These are phyloP conservation scores for Astragalus membranaceus DNA, from an alignment of 306 rosid genomes.

Conservation along the genomic window DNA sequence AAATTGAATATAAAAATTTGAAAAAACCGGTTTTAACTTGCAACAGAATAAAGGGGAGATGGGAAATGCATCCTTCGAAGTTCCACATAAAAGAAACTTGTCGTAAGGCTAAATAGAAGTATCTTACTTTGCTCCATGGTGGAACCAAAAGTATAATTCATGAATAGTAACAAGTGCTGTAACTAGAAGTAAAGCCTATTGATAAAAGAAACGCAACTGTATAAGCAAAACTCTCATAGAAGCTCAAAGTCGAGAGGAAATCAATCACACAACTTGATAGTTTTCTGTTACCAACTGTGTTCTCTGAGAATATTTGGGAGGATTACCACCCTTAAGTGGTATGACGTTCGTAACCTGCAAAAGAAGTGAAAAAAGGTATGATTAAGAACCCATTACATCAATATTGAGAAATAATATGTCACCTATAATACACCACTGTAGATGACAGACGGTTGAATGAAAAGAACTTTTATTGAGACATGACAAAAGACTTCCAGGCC, in stretches of 20 bases:
- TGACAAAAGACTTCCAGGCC: not conserved
- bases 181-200: not conserved
- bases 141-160: not conserved
- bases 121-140: not conserved
- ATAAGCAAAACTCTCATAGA: conserved; percentile 7
- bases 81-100: conserved; percentile 6
- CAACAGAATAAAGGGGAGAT: not conserved
- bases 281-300: conserved; percentile 81
- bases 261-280: conserved; percentile 68
- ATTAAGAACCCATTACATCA: not conserved
- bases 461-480: not conserved
- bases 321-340: conserved; percentile 67
- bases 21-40: not conserved
- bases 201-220: not conserved
- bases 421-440: not conserved
- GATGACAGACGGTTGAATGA: not conserved
- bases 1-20: too few relatives aligned
- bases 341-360: conserved; percentile 57
- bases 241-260: conserved; percentile 11
- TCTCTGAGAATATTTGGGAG: conserved; percentile 81
- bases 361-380: not conserved
- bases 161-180: not conserved
- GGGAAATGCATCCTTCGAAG: not conserved
- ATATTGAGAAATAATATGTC: not conserved
- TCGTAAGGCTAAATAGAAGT: not conserved